Percentiles rank a stretch among this genome's conserved stretches.
phyloP scores from a whole-genome alignment of 306 rosid genomes.

The Biancaea sappan region DNA sequence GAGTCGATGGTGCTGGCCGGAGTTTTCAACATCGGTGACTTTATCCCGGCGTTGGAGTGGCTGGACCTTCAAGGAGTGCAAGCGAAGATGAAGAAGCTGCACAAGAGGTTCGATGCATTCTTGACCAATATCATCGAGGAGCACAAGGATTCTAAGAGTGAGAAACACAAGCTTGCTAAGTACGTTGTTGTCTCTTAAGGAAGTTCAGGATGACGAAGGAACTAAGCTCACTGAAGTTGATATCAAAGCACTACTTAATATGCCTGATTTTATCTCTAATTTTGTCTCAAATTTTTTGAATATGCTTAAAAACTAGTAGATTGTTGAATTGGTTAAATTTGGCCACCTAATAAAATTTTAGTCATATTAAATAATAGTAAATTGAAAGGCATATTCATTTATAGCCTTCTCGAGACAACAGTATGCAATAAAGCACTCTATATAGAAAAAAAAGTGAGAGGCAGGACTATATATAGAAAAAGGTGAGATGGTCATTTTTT shows the following conservation, averaged over 20 bases:
- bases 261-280: too few species aligned
- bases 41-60: conserved; percentile 63
- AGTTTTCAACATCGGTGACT: conserved; percentile 67
- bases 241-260: conserved; percentile 70
- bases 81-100: conserved; percentile 57
- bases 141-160: conserved; percentile 34
- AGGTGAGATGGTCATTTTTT: too few species aligned
- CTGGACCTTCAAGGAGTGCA: conserved; percentile 66
- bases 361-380: too few species aligned
- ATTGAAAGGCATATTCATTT: too few species aligned
- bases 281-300: too few species aligned
- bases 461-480: too few species aligned
- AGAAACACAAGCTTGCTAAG: conserved; percentile 47
- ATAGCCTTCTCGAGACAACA: too few species aligned
- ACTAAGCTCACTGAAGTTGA: conserved; percentile 52
- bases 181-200: conserved; percentile 47
- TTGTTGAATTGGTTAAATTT: too few species aligned
- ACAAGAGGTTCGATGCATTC: conserved; percentile 61
- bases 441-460: too few species aligned
- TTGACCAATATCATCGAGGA: conserved; percentile 56
- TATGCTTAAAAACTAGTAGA: too few species aligned
- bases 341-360: too few species aligned
- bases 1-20: conserved; percentile 70
- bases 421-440: too few species aligned
- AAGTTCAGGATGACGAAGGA: conserved; percentile 45